Base-by-base conservation (phyloP, 2,329 filamentous ascomycete genomes). In the Talaromyces islandicus region DNA sequence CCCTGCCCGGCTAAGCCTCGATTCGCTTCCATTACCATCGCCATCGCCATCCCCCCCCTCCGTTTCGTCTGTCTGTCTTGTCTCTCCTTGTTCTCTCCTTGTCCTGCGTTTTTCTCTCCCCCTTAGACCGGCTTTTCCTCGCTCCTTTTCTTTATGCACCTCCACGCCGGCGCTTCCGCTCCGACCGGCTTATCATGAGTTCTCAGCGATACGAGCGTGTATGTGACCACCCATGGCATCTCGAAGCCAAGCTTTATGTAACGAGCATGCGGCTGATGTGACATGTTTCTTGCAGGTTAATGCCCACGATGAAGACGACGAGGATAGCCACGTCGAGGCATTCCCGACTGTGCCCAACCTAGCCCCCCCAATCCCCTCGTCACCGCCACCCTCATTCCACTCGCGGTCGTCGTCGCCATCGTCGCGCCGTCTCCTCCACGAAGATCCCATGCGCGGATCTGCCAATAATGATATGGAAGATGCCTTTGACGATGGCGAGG, bases 391-490 rank as follows among this genome's bases (percentile, higher is more conserved):
- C 2, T 97, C 93, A 1, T 97, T 97, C 76, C 91, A 87, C 73
- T 97, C 92, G 53, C 86, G 90, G 71, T 82, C 88, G 32, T 91
- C 91, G 1, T 92, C 90, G 38, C 83, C 82, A 32, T 74, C 79
- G 21, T 78, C 80, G 52, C 77, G 78, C 63, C 81, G 80, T 58
- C 77, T 77, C 77, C 81, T 80, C 74, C 79, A 81, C 56, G 74
- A 81, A 61, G 80, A 83, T 65, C 79, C 80, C 43, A 74, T 79
- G 60, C 71, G 74, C 58, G 78, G 75, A 66, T 80, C 84, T 61
- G 88, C 91, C 62, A 87, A 96, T 68, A 83, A 89, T 63, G 88
- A 90, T n/a, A 83, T 99, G 14, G 91, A 90, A 67, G 93, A 97
- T 72, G 92, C 94, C 0, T 99, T 99, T 74, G 93, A 91, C 71